phyloP scores from a whole-genome alignment of 345 rosid genomes.

The Arabis alpina region DNA sequence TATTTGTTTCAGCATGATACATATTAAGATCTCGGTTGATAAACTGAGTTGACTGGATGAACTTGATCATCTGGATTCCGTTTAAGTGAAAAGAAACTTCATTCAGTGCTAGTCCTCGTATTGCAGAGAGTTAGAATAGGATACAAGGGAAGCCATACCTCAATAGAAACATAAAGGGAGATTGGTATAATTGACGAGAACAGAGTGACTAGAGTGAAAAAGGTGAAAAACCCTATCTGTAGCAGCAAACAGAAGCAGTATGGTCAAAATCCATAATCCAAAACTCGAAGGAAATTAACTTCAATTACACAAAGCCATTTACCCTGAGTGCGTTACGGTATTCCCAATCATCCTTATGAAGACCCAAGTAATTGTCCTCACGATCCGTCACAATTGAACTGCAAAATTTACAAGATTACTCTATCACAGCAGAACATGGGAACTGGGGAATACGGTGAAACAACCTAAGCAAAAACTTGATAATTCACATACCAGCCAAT shows the following conservation, averaged over 20 bases:
- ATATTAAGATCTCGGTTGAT: slow-evolving; percentile 92
- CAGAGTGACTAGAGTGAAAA: slow-evolving; percentile 91
- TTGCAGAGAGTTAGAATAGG: slow-evolving; percentile 13
- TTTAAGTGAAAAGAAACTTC: slow-evolving; percentile 32
- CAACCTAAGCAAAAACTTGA: slow-evolving; percentile 21
- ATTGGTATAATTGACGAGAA: slow-evolving; percentile 96
- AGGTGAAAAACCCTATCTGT: slow-evolving; percentile 76
- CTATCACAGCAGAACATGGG: slow-evolving; percentile 21
- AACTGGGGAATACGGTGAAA: slow-evolving; percentile 2
- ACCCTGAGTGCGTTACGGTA: slow-evolving; percentile 78
- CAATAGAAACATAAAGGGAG: slow-evolving; percentile 96
- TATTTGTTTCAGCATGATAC: slow-evolving; percentile 89
- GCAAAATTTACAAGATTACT: slow-evolving; percentile 49
- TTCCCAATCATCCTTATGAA: slow-evolving; percentile 62
- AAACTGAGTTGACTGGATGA: slow-evolving; percentile 93
- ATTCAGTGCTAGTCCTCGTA: slow-evolving; percentile 25
- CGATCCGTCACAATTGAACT: slow-evolving; percentile 85
- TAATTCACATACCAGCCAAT: slow-evolving; percentile 68
- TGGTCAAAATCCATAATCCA: slow-evolving; percentile 14
- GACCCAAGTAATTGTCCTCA: slow-evolving; percentile 69
- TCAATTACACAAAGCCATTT: slow-evolving; percentile 41
- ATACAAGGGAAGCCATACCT: slow-evolving; percentile 56
- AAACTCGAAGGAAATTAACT: slow-evolving; percentile 29
- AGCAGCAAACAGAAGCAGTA: slow-evolving; percentile 40
- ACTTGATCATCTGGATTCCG: slow-evolving; percentile 84